Evolutionary conservation across 78 protist genomes (phyloP).

Genomic region (Dictyostelium capitatum): DNA sequence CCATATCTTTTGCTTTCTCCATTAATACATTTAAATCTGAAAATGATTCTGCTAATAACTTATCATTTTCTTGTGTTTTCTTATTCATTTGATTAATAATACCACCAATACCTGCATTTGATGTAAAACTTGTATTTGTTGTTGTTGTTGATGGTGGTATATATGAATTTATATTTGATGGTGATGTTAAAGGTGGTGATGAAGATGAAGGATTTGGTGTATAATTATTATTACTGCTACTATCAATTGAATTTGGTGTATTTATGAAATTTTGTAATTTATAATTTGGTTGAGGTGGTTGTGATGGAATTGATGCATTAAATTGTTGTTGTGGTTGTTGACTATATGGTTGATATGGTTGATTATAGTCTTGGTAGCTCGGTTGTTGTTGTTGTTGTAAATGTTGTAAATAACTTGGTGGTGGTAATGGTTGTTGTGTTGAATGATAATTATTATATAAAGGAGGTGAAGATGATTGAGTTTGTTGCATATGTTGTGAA

Average conservation of each 20-base stretch:
- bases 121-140: slow-evolving; percentile 21
- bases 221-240: not conserved
- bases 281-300: slow-evolving; percentile 23
- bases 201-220: too few relatives aligned
- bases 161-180: not conserved
- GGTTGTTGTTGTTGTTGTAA: not conserved
- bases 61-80: slow-evolving; percentile 46
- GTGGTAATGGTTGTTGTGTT: not conserved
- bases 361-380: not conserved
- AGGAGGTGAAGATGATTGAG: slow-evolving; percentile 9
- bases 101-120: slow-evolving; percentile 78
- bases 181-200: not conserved
- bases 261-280: slow-evolving; percentile 16
- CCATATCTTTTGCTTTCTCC: slow-evolving; percentile 85
- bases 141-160: not conserved
- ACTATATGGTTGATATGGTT: not conserved
- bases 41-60: slow-evolving; percentile 60
- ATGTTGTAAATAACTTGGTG: not conserved
- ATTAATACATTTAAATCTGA: slow-evolving; percentile 68
- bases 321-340: not conserved
- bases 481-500: slow-evolving; percentile 12
- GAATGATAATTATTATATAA: slow-evolving; percentile 4
- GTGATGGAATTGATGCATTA: not conserved
- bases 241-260: not conserved
- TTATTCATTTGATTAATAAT: slow-evolving; percentile 54